phyloP scores from a whole-genome alignment of 306 rosid species.

The Begonia loranthoides region DNA sequence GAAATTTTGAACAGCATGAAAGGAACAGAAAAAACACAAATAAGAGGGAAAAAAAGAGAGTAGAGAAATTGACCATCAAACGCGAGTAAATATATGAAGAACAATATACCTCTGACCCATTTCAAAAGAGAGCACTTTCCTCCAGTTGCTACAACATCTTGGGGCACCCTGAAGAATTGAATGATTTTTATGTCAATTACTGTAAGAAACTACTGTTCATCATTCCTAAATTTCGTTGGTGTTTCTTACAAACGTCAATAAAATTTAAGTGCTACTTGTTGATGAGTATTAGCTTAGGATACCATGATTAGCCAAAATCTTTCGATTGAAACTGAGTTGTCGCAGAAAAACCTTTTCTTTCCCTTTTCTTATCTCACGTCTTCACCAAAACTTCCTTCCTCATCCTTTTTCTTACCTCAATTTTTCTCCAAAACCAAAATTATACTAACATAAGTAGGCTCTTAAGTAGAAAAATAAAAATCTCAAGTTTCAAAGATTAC shows the following conservation, averaged over 20 bases:
- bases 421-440: conserved; percentile 1
- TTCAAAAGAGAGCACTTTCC: conserved; percentile 70
- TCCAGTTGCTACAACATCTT: conserved; percentile 91
- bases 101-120: conserved; percentile 74
- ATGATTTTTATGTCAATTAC: neutral
- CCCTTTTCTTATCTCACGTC: neutral
- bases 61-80: neutral
- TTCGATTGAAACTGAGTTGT: neutral
- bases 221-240: neutral
- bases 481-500: conserved; percentile 14
- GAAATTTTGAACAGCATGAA: too few relatives aligned
- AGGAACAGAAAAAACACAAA: too few relatives aligned
- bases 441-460: neutral
- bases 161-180: conserved; percentile 61
- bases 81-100: neutral
- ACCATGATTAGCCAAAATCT: too few relatives aligned
- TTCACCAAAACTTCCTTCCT: neutral
- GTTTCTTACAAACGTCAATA: neutral
- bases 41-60: too few relatives aligned
- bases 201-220: neutral
- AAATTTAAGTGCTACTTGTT: neutral
- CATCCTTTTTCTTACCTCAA: neutral
- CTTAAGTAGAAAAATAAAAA: neutral
- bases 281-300: neutral
- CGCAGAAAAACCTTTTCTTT: neutral